These are phyloP conservation scores for Sclerotinia nivalis DNA, from an alignment of 2,329 filamentous ascomycete species.

Conservation along the genomic window DNA sequence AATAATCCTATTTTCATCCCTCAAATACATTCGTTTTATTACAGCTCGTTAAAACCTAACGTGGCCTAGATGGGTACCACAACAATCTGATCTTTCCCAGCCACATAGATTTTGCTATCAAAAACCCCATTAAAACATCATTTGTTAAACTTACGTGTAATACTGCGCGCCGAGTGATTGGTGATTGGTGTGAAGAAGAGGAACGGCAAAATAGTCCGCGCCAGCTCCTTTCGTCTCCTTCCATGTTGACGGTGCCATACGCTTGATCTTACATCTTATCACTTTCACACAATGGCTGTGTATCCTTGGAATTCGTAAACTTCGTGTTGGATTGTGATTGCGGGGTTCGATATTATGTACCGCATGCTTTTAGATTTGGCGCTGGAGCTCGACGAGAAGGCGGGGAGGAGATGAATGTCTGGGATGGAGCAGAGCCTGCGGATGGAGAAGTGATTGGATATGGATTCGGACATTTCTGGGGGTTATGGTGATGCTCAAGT, in stretches of 20 bases:
- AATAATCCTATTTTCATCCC: neutral
- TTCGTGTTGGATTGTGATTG: neutral
- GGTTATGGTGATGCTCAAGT: neutral
- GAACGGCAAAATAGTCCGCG: neutral
- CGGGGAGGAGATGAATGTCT: neutral
- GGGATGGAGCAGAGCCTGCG: neutral
- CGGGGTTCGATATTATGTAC: neutral
- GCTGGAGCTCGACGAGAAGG: neutral
- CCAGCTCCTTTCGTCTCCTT: neutral
- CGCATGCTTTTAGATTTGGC: neutral
- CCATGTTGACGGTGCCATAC: too few relatives aligned
- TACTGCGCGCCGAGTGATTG: neutral
- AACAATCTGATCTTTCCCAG: neutral
- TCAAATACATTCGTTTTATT: neutral
- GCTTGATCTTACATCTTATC: neutral
- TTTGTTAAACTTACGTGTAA: neutral
- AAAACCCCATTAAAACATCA: neutral
- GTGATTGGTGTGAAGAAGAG: neutral
- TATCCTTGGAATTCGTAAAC: too few relatives aligned
- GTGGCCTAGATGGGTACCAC: neutral
- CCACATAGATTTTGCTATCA: neutral
- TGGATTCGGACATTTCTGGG: neutral
- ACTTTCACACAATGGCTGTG: neutral
- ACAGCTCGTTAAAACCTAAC: neutral
- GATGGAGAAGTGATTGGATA: neutral